Percentiles rank a stretch among this genome's conserved stretches.
Conservation (phyloP, 345 rosid species). For the Heritiera littoralis region DNA sequence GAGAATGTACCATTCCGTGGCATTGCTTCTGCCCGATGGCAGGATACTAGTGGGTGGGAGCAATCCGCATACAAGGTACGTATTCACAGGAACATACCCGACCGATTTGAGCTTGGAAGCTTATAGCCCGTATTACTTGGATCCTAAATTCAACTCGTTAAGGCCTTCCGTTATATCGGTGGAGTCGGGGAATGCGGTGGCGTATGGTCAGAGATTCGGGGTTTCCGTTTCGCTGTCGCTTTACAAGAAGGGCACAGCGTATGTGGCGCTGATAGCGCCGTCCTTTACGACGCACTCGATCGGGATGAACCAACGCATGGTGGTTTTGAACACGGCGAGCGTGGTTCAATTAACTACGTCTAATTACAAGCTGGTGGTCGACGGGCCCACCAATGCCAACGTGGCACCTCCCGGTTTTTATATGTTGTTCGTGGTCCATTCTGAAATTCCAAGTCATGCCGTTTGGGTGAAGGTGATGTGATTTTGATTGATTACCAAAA, state of each 20-base stretch:
- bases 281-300: conserved; percentile 62
- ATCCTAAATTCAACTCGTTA: conserved; percentile 34
- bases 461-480: conserved; percentile 47
- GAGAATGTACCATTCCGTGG: conserved; percentile 82
- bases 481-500: not conserved
- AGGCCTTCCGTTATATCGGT: conserved; percentile 63
- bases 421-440: conserved; percentile 55
- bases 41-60: conserved; percentile 85
- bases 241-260: conserved; percentile 14
- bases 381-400: conserved; percentile 37
- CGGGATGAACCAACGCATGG: conserved; percentile 59
- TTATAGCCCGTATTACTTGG: conserved; percentile 63
- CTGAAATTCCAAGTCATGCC: conserved; percentile 50
- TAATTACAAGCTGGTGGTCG: conserved; percentile 34
- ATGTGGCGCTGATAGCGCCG: conserved; percentile 44
- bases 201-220: conserved; percentile 37
- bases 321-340: conserved; percentile 31
- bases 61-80: conserved; percentile 72
- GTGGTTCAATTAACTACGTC: conserved; percentile 26
- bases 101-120: conserved; percentile 87
- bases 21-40: conserved; percentile 68
- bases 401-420: conserved; percentile 65
- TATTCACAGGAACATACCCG: conserved; percentile 64
- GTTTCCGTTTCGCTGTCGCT: conserved; percentile 43
- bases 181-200: conserved; percentile 44